Base-by-base conservation (phyloP, 2,329 filamentous ascomycete genomes). In the Beauveria sp. region DNA sequence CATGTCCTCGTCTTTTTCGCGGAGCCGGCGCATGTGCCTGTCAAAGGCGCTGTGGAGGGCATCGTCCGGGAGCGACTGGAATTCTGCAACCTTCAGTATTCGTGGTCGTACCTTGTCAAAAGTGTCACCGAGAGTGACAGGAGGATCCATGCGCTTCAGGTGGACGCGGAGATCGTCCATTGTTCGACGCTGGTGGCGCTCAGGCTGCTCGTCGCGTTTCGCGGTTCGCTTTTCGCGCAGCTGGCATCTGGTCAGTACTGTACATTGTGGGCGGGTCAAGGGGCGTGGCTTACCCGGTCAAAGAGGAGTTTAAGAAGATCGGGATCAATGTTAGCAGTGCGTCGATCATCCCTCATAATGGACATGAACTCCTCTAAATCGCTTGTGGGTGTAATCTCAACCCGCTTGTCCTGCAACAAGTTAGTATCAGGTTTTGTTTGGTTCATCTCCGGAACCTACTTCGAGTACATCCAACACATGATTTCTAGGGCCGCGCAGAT, bases 131-230 rank as follows among this genome's bases (percentile, higher is more conserved):
- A 86, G 71, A 37, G 84, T 78, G 65, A 99, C 84, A 16, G 92
- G 89, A 41, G 94, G 94, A 12, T 97, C 91, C 56, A 97, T 79
- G 69, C 90, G 92, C 77, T 96, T 97, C 72, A 99, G 90, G 58
- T 85, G 85, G 26, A 88, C 90, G 62, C 94, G 89, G 56, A 99
- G 80, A 62, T 89, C 86, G 70, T 99, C 96, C 50, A 94, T 80
- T 40, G 90, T 89, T 61, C 90, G 87, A 58, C 92, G 90, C 71
- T 96, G 91, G 66, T 92, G 86, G 61, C 92, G 90, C 72, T 97
- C 93, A 47, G 87, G 83, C 61, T 91, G 86, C 67, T 96, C 91
- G 68, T 96, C 92, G 58, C 84, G 85, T 58, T 91, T 88, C 66
- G 89, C 90, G 41, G 89, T 80, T 65, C 90, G 89, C 75, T 96